Base-by-base conservation (phyloP, 2,329 filamentous ascomycete species). In the Xylariaceae sp. region DNA sequence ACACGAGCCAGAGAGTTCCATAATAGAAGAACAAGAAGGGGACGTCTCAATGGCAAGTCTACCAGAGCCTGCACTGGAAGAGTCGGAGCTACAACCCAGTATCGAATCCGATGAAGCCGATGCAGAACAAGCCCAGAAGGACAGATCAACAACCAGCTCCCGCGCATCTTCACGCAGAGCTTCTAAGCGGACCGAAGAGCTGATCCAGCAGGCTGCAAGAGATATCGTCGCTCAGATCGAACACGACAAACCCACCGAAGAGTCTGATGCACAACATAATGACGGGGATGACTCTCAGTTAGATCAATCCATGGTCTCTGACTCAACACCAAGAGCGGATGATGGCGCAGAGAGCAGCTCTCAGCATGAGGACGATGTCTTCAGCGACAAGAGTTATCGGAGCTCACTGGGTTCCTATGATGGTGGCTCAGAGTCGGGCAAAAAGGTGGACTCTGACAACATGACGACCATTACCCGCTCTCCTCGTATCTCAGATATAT, bases 381-480 rank as follows among this genome's bases (percentile, higher is more conserved):
- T 84, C 62, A 83, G 79, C 66, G 78, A 79, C 58, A 74, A 73
- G 68, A 85, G 75, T 65, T 76, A 75, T 1, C 76, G 80, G 38
- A 83, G 78, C 64, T 84, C 81, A 1, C 64, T 81, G 50, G 79
- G 78, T 2, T 83, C 80, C 1, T 71, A 79, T 52, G 69, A 71
- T 53, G 68, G 51, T 54, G 66, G 49, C 56, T 71, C 53, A 58
- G 71, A 65, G 53, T 60, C 54, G 1, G 58, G 59, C 51, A 68
- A 69, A 38, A 54, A 54, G 3, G 56, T 60, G 17, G 58, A 59
- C 31, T 58, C 54, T 6, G 68, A 72, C 45, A 65, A 68, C 47
- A 56, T 53, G 66, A 72, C 57, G 55, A 73, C 58, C 42, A 60
- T 63, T 16, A 65, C 61, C 56, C 65, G 47, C 40, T 77, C 73